phyloP scores from a whole-genome alignment of 108 stramenopile genomes.

The Mayamaea pseudoterrestris region DNA sequence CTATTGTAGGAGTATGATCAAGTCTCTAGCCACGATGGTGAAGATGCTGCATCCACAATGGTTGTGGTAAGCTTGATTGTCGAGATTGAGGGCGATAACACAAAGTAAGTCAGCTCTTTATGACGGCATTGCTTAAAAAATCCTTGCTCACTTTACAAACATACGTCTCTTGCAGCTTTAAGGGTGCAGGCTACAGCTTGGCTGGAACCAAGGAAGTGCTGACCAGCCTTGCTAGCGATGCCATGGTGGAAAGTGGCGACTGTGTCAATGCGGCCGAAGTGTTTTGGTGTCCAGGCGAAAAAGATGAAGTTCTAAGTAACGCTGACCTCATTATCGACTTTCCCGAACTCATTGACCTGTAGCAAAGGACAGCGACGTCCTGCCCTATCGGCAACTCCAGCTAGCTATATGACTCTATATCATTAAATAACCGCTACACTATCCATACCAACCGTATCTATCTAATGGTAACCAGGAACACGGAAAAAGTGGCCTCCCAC shows the following conservation, averaged over 20 bases:
- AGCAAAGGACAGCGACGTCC: slow-evolving; percentile 1
- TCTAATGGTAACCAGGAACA: slow-evolving; percentile 75
- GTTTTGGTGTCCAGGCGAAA: slow-evolving; percentile 75
- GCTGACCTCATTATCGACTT: slow-evolving; percentile 64
- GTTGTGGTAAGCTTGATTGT: slow-evolving; percentile 63
- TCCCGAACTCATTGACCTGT: slow-evolving; percentile 73
- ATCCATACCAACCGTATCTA: too few species aligned
- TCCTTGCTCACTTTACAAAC: background rate
- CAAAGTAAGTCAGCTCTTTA: slow-evolving; percentile 34
- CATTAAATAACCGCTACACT: too few species aligned
- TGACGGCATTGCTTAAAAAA: background rate
- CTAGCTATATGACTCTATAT: too few species aligned
- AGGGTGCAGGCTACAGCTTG: slow-evolving; percentile 56
- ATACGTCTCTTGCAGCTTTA: slow-evolving; percentile 9
- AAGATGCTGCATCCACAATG: slow-evolving; percentile 34
- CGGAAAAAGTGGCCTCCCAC: slow-evolving; percentile 81
- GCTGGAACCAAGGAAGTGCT: slow-evolving; percentile 58
- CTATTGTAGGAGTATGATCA: slow-evolving; percentile 53
- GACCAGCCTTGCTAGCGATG: slow-evolving; percentile 65
- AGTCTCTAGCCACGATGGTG: slow-evolving; percentile 13
- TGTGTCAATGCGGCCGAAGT: slow-evolving; percentile 78
- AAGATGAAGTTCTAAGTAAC: slow-evolving; percentile 45
- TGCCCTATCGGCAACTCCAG: too few species aligned
- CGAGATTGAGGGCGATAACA: slow-evolving; percentile 75
- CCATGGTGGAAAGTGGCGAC: slow-evolving; percentile 60